Evolutionary conservation across 2,329 filamentous ascomycete genomes (phyloP), one percentile per base, ranked within the genome.

Genomic region (Sphaceloma murrayae): DNA sequence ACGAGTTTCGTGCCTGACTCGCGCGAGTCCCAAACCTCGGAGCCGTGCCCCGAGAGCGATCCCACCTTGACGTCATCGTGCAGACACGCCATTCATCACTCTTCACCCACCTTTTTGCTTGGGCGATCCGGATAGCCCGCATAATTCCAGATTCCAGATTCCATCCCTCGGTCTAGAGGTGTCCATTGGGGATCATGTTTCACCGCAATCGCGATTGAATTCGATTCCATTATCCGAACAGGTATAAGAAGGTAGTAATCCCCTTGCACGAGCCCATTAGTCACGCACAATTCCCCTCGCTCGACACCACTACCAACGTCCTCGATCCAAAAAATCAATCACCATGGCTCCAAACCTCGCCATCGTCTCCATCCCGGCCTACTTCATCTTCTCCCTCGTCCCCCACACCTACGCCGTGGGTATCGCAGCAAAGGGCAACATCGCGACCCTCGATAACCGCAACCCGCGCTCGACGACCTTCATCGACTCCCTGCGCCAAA

Each of bases 321-420:
- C n/a, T n/a, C n/a, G n/a, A 21, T 13, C n/a, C 19, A 34, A 21
- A 24, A 19, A 14, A 10, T 6, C 42, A 38, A 17, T 46, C 21
- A 38, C 34, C 26, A 56, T 51, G 43, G 32, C 50, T n/a, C 53
- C 56, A 43, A 65, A 65, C 47, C 53, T 59, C 29, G 62, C 66
- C n/a, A 53, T 70, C 47, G 52, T 68, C 47, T 62, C 62, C 32
- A 65, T 72, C 32, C 66, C 66, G 1, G 57, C 59, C 48, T 69
- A 67, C 57, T 67, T 64, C 53, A 44, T 62, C 48, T 56, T 71
- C 29, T 57, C 61, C 34, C 32, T 68, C 39, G 39, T 61, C 16
- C 67, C 67, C 1, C 67, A 70, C 43, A 49, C 46, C 45, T 62
- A 59, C 52, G 63, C 64, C 29, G 50, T 62, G 32, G 13, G 8